These are phyloP conservation scores for Trichoderma asperellum DNA, from an alignment of 2,329 filamentous ascomycete genomes.

Conservation along the genomic window DNA sequence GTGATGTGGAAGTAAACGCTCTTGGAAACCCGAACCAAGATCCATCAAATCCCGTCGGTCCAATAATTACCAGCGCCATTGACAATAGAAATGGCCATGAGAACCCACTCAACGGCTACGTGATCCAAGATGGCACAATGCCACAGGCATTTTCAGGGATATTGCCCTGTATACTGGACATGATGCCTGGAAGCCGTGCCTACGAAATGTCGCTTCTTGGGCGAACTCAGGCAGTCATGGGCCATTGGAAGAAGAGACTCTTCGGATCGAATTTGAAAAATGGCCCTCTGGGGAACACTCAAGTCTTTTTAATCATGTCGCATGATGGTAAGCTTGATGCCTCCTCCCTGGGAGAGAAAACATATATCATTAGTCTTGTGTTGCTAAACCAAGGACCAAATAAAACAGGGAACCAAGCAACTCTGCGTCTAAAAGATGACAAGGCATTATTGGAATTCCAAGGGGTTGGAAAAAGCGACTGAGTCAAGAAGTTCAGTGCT, in stretches of 20 bases:
- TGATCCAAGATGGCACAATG: slow-evolving; percentile 66
- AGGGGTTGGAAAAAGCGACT: slow-evolving; percentile 60
- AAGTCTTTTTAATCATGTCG: slow-evolving; percentile 68
- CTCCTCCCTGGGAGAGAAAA: rapidly evolving
- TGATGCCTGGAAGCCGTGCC: slow-evolving; percentile 45
- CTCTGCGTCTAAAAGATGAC: slow-evolving; percentile 61
- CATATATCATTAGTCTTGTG: not conserved
- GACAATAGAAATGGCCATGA: slow-evolving; percentile 56
- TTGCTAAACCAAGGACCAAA: not conserved
- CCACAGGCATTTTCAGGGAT: slow-evolving; percentile 60
- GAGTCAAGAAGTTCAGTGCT: slow-evolving; percentile 56
- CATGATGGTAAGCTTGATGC: slow-evolving; percentile 56
- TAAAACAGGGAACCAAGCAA: slow-evolving; percentile 58
- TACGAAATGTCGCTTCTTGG: slow-evolving; percentile 7
- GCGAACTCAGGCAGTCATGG: slow-evolving; percentile 26
- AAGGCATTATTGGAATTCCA: slow-evolving; percentile 63
- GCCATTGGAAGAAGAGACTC: slow-evolving; percentile 51
- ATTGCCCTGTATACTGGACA: slow-evolving; percentile 60
- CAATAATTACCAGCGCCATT: slow-evolving; percentile 66
- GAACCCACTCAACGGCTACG: slow-evolving; percentile 63
- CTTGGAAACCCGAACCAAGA: slow-evolving; percentile 57
- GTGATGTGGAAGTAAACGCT: slow-evolving; percentile 58
- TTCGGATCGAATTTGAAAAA: slow-evolving; percentile 60
- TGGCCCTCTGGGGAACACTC: slow-evolving; percentile 62
- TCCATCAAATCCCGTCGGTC: slow-evolving; percentile 58